Evolutionary conservation across 192 early-diverging fungal species (phyloP).

Genomic region (Umbelopsis vinacea): DNA sequence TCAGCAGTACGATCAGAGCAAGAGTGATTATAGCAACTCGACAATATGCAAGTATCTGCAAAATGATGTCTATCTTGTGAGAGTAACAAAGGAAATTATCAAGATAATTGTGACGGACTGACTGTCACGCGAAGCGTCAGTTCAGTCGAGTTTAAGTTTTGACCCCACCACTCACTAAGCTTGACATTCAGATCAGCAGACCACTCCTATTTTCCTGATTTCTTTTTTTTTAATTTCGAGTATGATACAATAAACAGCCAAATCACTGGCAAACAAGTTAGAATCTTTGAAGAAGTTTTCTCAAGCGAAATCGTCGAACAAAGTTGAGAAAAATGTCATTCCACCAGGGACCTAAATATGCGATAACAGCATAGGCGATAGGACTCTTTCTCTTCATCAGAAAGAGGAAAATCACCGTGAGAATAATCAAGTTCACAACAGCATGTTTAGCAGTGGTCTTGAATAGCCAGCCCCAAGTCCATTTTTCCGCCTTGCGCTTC

Average conservation of each 20-base stretch:
- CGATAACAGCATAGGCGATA: constrained; percentile 34
- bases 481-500: constrained; percentile 10
- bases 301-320: constrained; percentile 4
- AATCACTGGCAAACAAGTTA: background rate
- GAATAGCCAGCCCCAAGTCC: constrained; percentile 29
- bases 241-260: background rate
- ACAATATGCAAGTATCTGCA: background rate
- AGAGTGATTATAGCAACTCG: no score
- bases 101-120: background rate
- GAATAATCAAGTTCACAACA: constrained; percentile 29
- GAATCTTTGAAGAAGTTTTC: background rate
- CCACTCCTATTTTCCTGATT: no score
- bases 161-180: background rate
- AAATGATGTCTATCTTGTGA: background rate
- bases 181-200: background rate
- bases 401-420: constrained; percentile 29
- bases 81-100: background rate
- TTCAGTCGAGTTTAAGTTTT: background rate
- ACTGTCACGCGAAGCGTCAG: background rate
- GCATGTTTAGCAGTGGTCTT: constrained; percentile 35
- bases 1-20: no score
- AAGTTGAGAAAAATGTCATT: constrained; percentile 21
- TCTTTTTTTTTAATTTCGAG: background rate
- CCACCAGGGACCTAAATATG: constrained; percentile 23
- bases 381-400: constrained; percentile 30